Conservation (phyloP, 495 filamentous ascomycete species). For the Penicillium alfredii region DNA sequence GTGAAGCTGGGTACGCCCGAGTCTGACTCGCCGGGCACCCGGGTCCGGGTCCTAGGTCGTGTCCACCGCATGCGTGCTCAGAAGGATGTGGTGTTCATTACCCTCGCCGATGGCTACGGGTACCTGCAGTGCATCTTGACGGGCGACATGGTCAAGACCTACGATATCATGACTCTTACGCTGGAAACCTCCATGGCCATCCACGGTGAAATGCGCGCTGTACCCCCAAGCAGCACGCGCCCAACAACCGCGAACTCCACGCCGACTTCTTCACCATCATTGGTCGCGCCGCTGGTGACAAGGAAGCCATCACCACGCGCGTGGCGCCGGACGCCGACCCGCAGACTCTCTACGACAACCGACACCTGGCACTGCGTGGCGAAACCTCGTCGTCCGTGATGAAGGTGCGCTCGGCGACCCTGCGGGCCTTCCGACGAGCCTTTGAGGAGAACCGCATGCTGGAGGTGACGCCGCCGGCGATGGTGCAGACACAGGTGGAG, state of each 20-base stretch:
- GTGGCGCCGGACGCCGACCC: constrained; percentile 76
- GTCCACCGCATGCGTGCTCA: constrained; percentile 80
- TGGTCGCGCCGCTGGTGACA: constrained; percentile 77
- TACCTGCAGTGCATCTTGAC: constrained; percentile 84
- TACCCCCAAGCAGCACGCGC: constrained; percentile 75
- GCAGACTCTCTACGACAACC: constrained; percentile 76
- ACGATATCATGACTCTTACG: constrained; percentile 84
- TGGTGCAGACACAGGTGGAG: constrained; percentile 99
- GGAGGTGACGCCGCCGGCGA: constrained; percentile 88
- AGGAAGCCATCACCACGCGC: constrained; percentile 90
- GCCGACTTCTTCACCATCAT: constrained; percentile 90
- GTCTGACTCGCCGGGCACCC: constrained; percentile 56
- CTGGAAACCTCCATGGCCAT: constrained; percentile 84
- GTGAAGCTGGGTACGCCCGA: constrained; percentile 56
- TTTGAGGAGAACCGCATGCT: constrained; percentile 72
- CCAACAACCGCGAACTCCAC: constrained; percentile 84
- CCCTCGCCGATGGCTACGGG: constrained; percentile 82
- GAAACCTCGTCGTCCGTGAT: constrained; percentile 83
- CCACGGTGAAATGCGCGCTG: constrained; percentile 80
- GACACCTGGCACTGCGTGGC: constrained; percentile 87
- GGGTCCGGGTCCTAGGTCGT: constrained; percentile 78
- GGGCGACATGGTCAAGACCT: constrained; percentile 80
- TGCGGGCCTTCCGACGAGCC: constrained; percentile 74
- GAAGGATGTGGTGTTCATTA: constrained; percentile 85
- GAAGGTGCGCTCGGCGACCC: constrained; percentile 81